Evolutionary conservation across 768 basidiomycete species (phyloP).

Genomic region (Gelatoporia subvermispora): DNA sequence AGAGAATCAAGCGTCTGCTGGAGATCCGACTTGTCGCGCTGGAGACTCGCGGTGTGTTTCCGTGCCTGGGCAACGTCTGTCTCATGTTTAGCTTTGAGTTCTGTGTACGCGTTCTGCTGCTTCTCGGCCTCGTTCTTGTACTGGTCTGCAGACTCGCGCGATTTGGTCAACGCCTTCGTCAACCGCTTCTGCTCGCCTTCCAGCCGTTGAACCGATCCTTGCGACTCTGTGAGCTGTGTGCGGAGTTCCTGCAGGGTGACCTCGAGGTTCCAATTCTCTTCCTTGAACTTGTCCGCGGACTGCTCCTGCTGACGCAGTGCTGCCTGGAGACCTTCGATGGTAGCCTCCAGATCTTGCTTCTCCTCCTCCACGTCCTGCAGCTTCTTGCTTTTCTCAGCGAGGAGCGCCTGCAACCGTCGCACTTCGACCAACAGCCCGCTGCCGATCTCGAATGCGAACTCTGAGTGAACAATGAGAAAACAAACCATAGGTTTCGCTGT

Average conservation of each 20-base stretch:
- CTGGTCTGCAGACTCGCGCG: slow-evolving; percentile 74
- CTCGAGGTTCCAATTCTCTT: slow-evolving; percentile 99
- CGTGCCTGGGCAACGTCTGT: slow-evolving; percentile 91
- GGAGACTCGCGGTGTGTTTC: slow-evolving; percentile 79
- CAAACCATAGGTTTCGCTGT: background rate
- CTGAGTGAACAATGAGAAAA: slow-evolving; percentile 34
- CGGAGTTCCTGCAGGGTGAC: slow-evolving; percentile 86
- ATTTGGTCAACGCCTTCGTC: slow-evolving; percentile 62
- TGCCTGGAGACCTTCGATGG: slow-evolving; percentile 65
- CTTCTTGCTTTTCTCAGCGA: slow-evolving; percentile 89
- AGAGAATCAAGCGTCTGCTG: slow-evolving; percentile 74
- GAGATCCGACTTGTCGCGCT: slow-evolving; percentile 90
- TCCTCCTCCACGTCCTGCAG: slow-evolving; percentile 90
- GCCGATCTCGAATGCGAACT: slow-evolving; percentile 98
- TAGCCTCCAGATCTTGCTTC: slow-evolving; percentile 81
- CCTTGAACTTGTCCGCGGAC: slow-evolving; percentile 83
- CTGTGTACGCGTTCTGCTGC: slow-evolving; percentile 55
- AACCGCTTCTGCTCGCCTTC: slow-evolving; percentile 83
- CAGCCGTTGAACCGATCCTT: slow-evolving; percentile 60
- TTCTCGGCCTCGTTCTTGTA: slow-evolving; percentile 86
- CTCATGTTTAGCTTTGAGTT: slow-evolving; percentile 87
- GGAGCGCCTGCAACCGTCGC: slow-evolving; percentile 81
- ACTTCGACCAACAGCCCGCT: slow-evolving; percentile 90
- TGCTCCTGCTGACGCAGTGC: slow-evolving; percentile 80
- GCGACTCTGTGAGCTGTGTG: slow-evolving; percentile 59